Conservation (phyloP, 73 alveolate genomes). For the Tetrahymena borealis region DNA sequence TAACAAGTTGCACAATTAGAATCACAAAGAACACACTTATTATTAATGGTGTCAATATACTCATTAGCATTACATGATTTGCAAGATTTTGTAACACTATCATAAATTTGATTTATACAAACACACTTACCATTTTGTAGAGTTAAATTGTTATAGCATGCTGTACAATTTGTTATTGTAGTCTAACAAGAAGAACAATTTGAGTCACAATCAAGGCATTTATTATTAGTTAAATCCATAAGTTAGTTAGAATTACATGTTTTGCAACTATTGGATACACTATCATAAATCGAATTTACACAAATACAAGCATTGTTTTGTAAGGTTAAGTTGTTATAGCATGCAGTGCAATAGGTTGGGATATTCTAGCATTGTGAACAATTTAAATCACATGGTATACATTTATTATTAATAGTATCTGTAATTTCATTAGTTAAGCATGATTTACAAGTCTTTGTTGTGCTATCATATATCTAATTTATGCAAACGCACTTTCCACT, state of each 20-base stretch:
- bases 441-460: neutral
- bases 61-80: neutral
- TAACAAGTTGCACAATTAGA: neutral
- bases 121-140: neutral
- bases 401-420: neutral
- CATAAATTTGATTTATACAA: neutral
- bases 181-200: neutral
- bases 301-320: too few relatives aligned
- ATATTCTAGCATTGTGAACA: neutral
- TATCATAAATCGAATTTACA: neutral
- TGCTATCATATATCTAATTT: neutral
- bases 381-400: neutral
- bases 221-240: neutral
- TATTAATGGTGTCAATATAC: neutral
- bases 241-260: neutral
- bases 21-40: neutral
- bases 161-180: neutral
- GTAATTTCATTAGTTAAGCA: neutral
- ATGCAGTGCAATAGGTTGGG: too few relatives aligned
- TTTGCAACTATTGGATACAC: neutral
- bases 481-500: neutral
- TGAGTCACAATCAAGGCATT: neutral
- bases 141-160: neutral
- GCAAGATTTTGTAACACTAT: neutral
- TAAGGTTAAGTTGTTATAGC: too few relatives aligned